Conservation (phyloP, 306 rosid genomes). For the Astragalus membranaceus region DNA sequence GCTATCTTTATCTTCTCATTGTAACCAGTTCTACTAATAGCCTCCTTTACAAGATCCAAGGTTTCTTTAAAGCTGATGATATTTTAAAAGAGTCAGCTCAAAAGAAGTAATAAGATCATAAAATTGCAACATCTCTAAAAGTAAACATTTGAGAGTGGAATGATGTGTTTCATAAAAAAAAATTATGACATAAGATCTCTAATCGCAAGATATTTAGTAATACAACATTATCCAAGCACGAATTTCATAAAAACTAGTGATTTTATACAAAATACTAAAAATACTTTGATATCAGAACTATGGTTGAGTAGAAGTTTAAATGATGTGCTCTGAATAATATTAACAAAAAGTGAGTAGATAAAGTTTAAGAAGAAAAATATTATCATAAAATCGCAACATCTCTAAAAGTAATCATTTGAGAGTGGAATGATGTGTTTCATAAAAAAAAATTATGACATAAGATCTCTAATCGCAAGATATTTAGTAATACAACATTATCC, state of each 20-base stretch:
- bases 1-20: constrained; percentile 79
- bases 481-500: background rate
- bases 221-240: background rate
- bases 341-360: no score
- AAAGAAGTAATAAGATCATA: constrained; percentile 6
- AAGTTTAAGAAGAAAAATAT: no score
- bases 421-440: background rate
- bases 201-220: background rate
- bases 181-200: no score
- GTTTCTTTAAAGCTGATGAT: constrained; percentile 69
- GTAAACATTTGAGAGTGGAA: background rate
- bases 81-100: constrained; percentile 23
- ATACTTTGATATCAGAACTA: background rate
- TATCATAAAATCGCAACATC: background rate
- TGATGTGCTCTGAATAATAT: background rate
- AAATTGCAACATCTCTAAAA: background rate
- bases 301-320: background rate
- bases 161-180: background rate
- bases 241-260: background rate
- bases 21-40: constrained; percentile 73
- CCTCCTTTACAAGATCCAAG: constrained; percentile 88
- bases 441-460: background rate
- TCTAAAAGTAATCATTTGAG: background rate
- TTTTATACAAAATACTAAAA: background rate
- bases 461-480: background rate